A percentile compares a stretch with the other conserved stretches of the same genome.
Evolutionary conservation across 805 yeast species (phyloP).

Genomic region (Starmera amethionina): DNA sequence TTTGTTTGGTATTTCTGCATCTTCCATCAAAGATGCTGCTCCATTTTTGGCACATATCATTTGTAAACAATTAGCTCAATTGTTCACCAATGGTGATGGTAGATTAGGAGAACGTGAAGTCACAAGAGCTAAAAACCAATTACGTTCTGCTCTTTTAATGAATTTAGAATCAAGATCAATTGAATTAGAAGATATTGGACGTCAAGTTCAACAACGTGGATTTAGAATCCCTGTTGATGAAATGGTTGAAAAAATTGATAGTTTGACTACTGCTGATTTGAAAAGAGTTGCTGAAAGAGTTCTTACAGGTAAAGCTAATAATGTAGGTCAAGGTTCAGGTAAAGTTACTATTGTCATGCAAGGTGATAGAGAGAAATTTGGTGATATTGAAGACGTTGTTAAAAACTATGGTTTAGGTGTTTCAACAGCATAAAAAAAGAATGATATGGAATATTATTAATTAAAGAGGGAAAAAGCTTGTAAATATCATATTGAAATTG

Average conservation of each 20-base stretch:
- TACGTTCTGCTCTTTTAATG: slow-evolving; percentile 81
- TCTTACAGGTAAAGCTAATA: slow-evolving; percentile 51
- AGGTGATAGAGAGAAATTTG: slow-evolving; percentile 79
- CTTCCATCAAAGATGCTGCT: slow-evolving; percentile 83
- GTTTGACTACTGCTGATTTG: slow-evolving; percentile 57
- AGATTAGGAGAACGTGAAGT: slow-evolving; percentile 68
- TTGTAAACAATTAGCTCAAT: slow-evolving; percentile 47
- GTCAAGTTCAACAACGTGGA: slow-evolving; percentile 85
- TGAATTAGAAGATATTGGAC: slow-evolving; percentile 90
- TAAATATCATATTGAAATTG: too few relatives aligned
- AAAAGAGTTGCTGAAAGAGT: slow-evolving; percentile 65
- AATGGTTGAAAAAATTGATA: slow-evolving; percentile 71
- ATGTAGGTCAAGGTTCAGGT: slow-evolving; percentile 40
- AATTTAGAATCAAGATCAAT: slow-evolving; percentile 88
- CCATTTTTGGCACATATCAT: slow-evolving; percentile 74
- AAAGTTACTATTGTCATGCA: slow-evolving; percentile 83
- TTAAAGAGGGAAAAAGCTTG: too few relatives aligned
- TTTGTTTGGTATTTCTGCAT: slow-evolving; percentile 77
- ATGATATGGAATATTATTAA: too few relatives aligned
- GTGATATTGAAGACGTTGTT: slow-evolving; percentile 65
- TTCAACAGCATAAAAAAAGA: background rate
- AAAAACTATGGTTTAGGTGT: slow-evolving; percentile 65
- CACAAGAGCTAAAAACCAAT: slow-evolving; percentile 83
- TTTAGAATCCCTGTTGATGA: slow-evolving; percentile 65
- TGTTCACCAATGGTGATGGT: slow-evolving; percentile 44